These are phyloP conservation scores for Botrytis elliptica DNA, from an alignment of 2,329 filamentous ascomycete species.

Conservation along the genomic window DNA sequence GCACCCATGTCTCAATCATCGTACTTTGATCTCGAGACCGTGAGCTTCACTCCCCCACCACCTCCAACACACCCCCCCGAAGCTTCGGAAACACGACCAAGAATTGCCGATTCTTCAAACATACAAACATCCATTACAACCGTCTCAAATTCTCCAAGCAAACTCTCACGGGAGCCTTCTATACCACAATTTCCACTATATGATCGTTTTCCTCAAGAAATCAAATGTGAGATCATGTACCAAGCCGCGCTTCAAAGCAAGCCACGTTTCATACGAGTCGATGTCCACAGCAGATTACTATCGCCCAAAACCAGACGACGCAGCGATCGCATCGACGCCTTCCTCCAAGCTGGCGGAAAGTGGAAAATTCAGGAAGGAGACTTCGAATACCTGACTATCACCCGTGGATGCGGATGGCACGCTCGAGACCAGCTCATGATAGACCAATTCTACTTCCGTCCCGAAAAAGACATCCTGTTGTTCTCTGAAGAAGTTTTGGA, in stretches of 20 bases:
- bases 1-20: neutral
- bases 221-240: neutral
- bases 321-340: neutral
- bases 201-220: neutral
- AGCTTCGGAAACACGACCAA: neutral
- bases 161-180: neutral
- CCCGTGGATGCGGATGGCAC: neutral
- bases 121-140: neutral
- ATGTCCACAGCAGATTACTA: neutral
- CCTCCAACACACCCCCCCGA: neutral
- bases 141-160: neutral
- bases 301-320: neutral
- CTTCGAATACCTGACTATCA: neutral
- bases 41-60: neutral
- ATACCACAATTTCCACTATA: neutral
- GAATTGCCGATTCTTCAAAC: neutral
- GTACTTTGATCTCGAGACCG: neutral
- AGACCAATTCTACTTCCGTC: neutral
- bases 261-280: neutral
- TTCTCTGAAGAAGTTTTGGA: neutral
- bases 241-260: neutral
- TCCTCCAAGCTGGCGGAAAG: neutral
- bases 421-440: neutral
- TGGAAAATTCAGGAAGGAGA: neutral
- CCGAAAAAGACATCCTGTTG: neutral